Conservation (phyloP, 306 rosid species). For the Fragaria nilgerrensis region DNA sequence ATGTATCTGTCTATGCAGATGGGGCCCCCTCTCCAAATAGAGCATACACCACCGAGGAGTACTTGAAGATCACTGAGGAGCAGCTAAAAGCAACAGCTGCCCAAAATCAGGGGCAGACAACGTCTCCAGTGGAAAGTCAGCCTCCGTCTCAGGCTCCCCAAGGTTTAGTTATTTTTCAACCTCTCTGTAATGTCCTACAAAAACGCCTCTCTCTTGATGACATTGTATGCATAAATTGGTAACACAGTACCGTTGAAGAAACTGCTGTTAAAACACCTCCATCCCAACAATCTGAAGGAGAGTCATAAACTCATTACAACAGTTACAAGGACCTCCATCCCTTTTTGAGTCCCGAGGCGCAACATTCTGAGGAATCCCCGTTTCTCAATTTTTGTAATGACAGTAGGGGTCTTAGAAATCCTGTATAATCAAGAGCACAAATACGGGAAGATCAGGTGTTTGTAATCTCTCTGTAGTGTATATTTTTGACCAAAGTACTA, state of each 20-base stretch:
- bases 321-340: neutral
- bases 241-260: constrained; percentile 44
- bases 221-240: constrained; percentile 7
- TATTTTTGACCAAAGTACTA: neutral
- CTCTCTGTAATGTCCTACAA: neutral
- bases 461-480: neutral
- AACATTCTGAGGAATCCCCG: neutral
- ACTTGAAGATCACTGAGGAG: constrained; percentile 80
- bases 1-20: constrained; percentile 40
- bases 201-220: neutral
- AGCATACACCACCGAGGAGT: constrained; percentile 77
- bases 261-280: constrained; percentile 31
- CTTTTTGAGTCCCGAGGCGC: neutral
- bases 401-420: constrained; percentile 6
- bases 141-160: constrained; percentile 43
- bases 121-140: constrained; percentile 38
- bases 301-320: neutral
- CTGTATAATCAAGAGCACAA: neutral
- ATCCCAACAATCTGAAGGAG: constrained; percentile 44
- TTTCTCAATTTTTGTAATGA: neutral
- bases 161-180: constrained; percentile 41
- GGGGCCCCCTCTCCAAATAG: constrained; percentile 36
- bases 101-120: constrained; percentile 45
- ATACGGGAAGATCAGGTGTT: neutral
- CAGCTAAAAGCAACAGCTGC: constrained; percentile 63